Conservation (phyloP, 2,329 filamentous ascomycete genomes). For the Pleurostoma richardsiae region DNA sequence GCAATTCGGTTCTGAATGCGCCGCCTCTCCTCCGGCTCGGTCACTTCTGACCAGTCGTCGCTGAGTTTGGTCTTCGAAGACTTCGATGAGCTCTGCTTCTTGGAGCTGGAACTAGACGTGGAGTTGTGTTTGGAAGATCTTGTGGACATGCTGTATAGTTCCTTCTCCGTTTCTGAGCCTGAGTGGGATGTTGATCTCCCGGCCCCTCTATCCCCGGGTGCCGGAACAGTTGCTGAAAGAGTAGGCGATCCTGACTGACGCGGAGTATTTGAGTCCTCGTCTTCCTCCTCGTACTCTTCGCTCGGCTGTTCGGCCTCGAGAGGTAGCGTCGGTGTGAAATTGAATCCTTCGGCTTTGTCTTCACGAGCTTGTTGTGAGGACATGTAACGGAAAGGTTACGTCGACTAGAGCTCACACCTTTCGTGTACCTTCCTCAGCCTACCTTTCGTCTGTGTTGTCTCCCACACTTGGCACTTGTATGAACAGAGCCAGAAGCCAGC, state of each 20-base stretch:
- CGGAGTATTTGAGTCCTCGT: slow-evolving; percentile 4
- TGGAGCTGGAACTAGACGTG: slow-evolving; percentile 21
- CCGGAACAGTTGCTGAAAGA: neutral
- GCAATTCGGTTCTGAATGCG: slow-evolving; percentile 74
- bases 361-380: slow-evolving; percentile 4
- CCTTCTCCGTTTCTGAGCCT: slow-evolving; percentile 22
- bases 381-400: slow-evolving; percentile 2
- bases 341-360: neutral
- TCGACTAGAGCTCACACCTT: neutral
- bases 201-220: neutral
- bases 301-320: neutral
- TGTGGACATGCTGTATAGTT: slow-evolving; percentile 21
- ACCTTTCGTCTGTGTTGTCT: neutral
- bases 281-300: neutral
- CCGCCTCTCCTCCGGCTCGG: slow-evolving; percentile 65
- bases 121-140: slow-evolving; percentile 19
- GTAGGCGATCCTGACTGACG: slow-evolving; percentile 2
- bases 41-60: slow-evolving; percentile 66
- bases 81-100: slow-evolving; percentile 26
- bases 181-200: slow-evolving; percentile 8
- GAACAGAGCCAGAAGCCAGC: too few relatives aligned
- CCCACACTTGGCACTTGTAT: too few relatives aligned
- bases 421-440: neutral
- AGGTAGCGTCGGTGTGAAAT: neutral
- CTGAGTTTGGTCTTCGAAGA: slow-evolving; percentile 29